Percentiles rank a stretch among this genome's conserved stretches.
Conservation (phyloP, 106 monocot genomes). For the Xerophyta viscosa region DNA sequence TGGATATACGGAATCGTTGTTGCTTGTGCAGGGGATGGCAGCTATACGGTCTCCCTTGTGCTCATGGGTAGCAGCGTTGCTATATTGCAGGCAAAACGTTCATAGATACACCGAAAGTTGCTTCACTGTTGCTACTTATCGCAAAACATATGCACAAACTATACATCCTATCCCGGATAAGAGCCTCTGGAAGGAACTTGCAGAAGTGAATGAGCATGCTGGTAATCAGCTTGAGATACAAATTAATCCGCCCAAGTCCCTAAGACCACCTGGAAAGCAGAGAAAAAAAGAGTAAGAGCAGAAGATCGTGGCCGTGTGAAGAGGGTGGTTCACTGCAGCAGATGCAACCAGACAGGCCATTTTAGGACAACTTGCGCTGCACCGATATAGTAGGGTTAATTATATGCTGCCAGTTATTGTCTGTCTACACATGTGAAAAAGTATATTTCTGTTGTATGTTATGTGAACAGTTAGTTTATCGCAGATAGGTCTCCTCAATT, state of each 20-base stretch:
- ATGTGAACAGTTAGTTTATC: too few relatives aligned
- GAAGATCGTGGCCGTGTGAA: slow-evolving; percentile 80
- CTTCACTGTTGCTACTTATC: slow-evolving; percentile 82
- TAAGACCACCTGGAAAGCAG: slow-evolving; percentile 73
- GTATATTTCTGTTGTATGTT: too few relatives aligned
- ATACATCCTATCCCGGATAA: slow-evolving; percentile 96
- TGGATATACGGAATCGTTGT: slow-evolving; percentile 86
- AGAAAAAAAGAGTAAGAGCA: slow-evolving; percentile 84
- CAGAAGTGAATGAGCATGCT: slow-evolving; percentile 17
- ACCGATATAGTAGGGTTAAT: slow-evolving; percentile 41
- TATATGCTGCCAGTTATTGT: background rate
- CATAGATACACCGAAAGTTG: slow-evolving; percentile 87
- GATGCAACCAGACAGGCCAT: slow-evolving; percentile 96
- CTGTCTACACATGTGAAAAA: too few relatives aligned
- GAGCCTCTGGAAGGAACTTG: slow-evolving; percentile 71
- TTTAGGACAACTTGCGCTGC: slow-evolving; percentile 97
- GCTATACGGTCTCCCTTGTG: slow-evolving; percentile 89
- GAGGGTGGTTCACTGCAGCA: slow-evolving; percentile 87
- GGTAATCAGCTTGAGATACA: slow-evolving; percentile 20
- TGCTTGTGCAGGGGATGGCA: slow-evolving; percentile 93
- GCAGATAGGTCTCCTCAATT: too few relatives aligned
- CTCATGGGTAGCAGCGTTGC: slow-evolving; percentile 85
- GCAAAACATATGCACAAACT: slow-evolving; percentile 88
- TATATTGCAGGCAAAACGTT: slow-evolving; percentile 84
- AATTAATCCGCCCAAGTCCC: slow-evolving; percentile 80